Evolutionary conservation across 345 rosid species (phyloP), one percentile per base, ranked within the genome.

Genomic region (Hevea brasiliensis): DNA sequence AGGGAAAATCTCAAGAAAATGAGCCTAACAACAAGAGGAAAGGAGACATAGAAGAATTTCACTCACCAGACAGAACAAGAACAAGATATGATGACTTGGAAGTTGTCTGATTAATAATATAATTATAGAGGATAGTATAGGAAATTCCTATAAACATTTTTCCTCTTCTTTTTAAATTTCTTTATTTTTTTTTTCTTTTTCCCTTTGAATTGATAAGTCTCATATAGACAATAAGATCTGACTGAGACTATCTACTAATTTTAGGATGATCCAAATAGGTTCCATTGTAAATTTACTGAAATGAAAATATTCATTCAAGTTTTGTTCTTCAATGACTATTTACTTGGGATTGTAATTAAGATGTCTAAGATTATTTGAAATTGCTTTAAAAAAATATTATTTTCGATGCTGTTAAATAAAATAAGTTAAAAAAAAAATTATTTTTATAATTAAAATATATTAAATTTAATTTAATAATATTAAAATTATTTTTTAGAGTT

Each of bases 21-120:
- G 61, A 66, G 44, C 26, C 61, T 9, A 68, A 59, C 45, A 82
- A 82, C 37, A 81, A 83, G 76, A 85, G 87, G 74, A 85, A 87
- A 74, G 87, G 84, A 74, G 80, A 74, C 17, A 76, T 71, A 35
- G 85, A 73, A 71, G 87, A 85, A 55, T 78, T 71, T 40, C 64
- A 62, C 40, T 77, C 85, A 15, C 61, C 80, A 20, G 87, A 76
- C 12, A 77, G 73, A 74, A 63, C 86, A 62, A 82, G 77, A 74
- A 51, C 81, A 32, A 75, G 82, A 76, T 81, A 72, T 59, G 55
- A 71, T 54, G 74, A n/a, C 12, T 21, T 76, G 55, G 65, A 63
- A 76, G 59, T 76, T 56, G 47, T 35, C 13, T 76, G 70, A 76
- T 59, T 50, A 21, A 18, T 2, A 1, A 26, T 1, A 44, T 1